phyloP scores from a whole-genome alignment of 345 rosid species.

The Xanthoceras sorbifolium region DNA sequence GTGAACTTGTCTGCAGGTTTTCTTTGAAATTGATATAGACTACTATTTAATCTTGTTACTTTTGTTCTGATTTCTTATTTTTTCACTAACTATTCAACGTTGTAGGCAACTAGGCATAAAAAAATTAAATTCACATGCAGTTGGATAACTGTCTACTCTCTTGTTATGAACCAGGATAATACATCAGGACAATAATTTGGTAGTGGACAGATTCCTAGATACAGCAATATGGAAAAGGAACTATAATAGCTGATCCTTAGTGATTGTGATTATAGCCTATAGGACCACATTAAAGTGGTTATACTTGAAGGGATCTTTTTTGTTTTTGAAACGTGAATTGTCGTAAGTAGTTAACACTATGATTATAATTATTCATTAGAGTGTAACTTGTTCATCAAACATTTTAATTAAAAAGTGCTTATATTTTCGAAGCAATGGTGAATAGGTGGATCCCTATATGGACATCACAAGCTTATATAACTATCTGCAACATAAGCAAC shows the following conservation, averaged over 20 bases:
- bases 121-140: no score
- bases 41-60: neutral
- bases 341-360: neutral
- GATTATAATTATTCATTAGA: neutral
- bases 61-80: neutral
- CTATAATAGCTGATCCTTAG: neutral
- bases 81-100: neutral
- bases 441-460: slow-evolving; percentile 83
- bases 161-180: neutral
- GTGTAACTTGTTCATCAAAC: neutral
- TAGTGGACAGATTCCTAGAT: neutral
- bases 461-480: slow-evolving; percentile 61
- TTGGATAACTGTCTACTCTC: neutral
- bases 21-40: neutral
- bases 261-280: neutral
- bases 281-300: neutral
- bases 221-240: neutral
- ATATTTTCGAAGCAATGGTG: slow-evolving; percentile 25
- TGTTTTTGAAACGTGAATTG: neutral
- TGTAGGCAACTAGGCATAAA: no score
- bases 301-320: neutral
- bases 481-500: slow-evolving; percentile 56
- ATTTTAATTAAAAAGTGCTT: slow-evolving; percentile 7
- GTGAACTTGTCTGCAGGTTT: neutral
- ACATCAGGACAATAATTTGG: neutral